Evolutionary conservation across 192 early-diverging fungal species (phyloP).

Genomic region (Coemansia sp.): DNA sequence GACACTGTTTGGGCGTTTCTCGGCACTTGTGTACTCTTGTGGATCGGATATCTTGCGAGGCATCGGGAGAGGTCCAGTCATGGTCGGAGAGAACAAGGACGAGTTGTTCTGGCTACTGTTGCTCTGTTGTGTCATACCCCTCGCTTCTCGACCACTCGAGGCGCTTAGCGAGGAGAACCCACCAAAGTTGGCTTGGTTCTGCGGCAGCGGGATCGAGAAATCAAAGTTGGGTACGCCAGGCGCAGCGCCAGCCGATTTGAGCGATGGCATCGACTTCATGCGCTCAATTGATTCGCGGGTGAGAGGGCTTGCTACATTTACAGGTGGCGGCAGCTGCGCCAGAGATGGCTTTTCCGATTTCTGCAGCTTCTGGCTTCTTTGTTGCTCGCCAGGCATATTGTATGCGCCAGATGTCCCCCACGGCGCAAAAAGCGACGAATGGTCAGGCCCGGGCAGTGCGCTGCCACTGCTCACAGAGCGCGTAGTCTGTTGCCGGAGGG

Average conservation of each 20-base stretch:
- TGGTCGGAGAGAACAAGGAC: slow-evolving; percentile 1
- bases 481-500: slow-evolving; percentile 21
- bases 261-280: slow-evolving; percentile 51
- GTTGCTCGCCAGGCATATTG: not conserved
- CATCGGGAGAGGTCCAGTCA: slow-evolving; percentile 20
- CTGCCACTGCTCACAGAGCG: slow-evolving; percentile 43
- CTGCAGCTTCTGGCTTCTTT: not conserved
- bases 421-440: slow-evolving; percentile 19
- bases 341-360: slow-evolving; percentile 18
- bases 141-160: not conserved
- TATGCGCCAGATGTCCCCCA: slow-evolving; percentile 17
- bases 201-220: slow-evolving; percentile 28
- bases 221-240: slow-evolving; percentile 28
- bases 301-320: not conserved
- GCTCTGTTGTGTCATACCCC: not conserved
- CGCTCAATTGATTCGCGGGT: slow-evolving; percentile 52
- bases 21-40: slow-evolving; percentile 42
- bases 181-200: slow-evolving; percentile 12
- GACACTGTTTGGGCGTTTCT: slow-evolving; percentile 36
- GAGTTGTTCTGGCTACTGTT: not conserved
- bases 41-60: slow-evolving; percentile 51
- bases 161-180: slow-evolving; percentile 23
- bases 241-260: slow-evolving; percentile 26
- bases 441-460: slow-evolving; percentile 12
- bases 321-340: slow-evolving; percentile 5